Evolutionary conservation across 2,329 filamentous ascomycete species (phyloP).

Genomic region (Paecilomyces formosus): DNA sequence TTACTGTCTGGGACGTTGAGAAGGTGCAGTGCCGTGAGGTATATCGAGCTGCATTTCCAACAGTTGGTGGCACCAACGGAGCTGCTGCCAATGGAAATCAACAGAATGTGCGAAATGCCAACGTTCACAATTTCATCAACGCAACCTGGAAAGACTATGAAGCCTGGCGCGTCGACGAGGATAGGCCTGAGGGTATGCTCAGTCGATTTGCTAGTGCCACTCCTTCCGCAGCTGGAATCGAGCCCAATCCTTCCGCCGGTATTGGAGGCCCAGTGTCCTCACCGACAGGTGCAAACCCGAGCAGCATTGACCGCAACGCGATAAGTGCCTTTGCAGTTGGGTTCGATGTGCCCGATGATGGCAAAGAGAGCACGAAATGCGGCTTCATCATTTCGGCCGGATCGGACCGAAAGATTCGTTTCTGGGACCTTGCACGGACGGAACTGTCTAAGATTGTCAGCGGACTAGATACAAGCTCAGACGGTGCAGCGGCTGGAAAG

Average conservation of each 20-base stretch:
- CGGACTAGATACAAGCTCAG: conserved; percentile 63
- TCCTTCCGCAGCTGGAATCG: conserved; percentile 46
- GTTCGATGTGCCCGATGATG: conserved; percentile 61
- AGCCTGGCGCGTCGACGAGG: conserved; percentile 83
- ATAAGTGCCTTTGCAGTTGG: conserved; percentile 69
- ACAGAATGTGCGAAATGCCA: conserved; percentile 1
- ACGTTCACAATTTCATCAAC: conserved; percentile 10
- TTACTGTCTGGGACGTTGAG: conserved; percentile 94
- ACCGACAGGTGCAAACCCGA: not conserved
- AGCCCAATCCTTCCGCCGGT: conserved; percentile 44
- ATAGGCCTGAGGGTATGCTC: conserved; percentile 79
- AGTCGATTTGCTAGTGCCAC: conserved; percentile 62
- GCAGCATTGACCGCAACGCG: conserved; percentile 36
- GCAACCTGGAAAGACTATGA: conserved; percentile 58
- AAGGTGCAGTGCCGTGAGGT: conserved; percentile 83
- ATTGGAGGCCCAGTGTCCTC: not conserved
- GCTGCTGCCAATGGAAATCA: not conserved
- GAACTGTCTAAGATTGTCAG: conserved; percentile 76
- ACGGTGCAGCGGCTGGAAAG: conserved; percentile 36
- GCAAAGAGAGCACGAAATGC: conserved; percentile 53
- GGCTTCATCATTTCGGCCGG: conserved; percentile 83
- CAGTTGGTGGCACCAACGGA: conserved; percentile 1
- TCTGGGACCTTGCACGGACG: conserved; percentile 79
- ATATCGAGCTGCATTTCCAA: conserved; percentile 54
- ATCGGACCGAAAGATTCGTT: conserved; percentile 82